Evolutionary conservation across 495 filamentous ascomycete genomes (phyloP).

Genomic region (Aspergillus asperescens): DNA sequence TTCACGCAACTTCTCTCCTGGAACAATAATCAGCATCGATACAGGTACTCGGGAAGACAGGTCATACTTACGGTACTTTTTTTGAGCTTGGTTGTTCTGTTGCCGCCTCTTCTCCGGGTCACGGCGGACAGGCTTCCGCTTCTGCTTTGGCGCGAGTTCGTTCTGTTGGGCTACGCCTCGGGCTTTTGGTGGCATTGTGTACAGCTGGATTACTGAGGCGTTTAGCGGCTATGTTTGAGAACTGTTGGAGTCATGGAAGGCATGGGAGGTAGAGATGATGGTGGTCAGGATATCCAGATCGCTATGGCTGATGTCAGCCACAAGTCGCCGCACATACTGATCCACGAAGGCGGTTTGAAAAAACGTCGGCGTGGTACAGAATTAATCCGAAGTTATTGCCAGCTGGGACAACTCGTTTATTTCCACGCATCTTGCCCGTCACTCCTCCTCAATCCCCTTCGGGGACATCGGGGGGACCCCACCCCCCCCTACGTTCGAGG

Average conservation of each 20-base stretch:
- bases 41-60: neutral
- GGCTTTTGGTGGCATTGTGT: conserved; percentile 6
- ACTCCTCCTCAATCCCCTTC: too few relatives aligned
- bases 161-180: neutral
- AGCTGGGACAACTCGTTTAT: too few relatives aligned
- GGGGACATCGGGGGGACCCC: too few relatives aligned
- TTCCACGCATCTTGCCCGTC: too few relatives aligned
- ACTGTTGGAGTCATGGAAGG: neutral
- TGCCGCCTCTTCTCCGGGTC: conserved; percentile 27
- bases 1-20: conserved; percentile 21
- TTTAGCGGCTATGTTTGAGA: neutral
- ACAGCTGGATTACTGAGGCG: neutral
- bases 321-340: too few relatives aligned
- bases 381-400: too few relatives aligned
- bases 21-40: neutral
- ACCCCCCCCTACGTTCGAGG: too few relatives aligned
- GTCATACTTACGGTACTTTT: conserved; percentile 24
- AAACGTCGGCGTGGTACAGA: too few relatives aligned
- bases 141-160: conserved; percentile 15
- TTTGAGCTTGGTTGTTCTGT: conserved; percentile 29
- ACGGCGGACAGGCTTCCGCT: conserved; percentile 27
- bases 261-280: too few relatives aligned
- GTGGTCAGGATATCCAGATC: too few relatives aligned
- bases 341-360: too few relatives aligned
- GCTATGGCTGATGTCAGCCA: too few relatives aligned